Base-by-base conservation (phyloP, 805 yeast species). In the Zygosaccharomyces gambellarensis region DNA sequence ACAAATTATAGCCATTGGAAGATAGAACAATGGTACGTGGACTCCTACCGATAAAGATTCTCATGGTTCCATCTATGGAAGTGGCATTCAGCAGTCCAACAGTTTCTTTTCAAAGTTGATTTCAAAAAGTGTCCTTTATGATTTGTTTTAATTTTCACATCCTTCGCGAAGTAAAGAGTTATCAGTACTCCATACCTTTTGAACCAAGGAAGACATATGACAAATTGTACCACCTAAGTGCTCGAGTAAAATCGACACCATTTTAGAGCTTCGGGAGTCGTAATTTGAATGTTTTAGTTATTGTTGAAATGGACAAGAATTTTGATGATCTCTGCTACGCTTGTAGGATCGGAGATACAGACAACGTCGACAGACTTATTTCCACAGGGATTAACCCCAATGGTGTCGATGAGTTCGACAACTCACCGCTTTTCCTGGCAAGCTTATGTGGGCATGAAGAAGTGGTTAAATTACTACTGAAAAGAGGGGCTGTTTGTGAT, bases 401-500 rank as follows among this genome's bases (percentile, higher is more conserved):
- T 48, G 63, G 70, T 47, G 78, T 80, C 30, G 95, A 87, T 61
- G 80, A 77, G 54, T 86, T 83, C 77, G 87, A 87, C 62, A 81
- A 84, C 60, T 77, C 90, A 2, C 94, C 95, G 1, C 70, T 87
- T 50, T 82, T 83, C 50, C 68, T 87, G 23, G 87, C 89, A 6
- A 79, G 87, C 14, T 61, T 86, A 10, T 86, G 95, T 69, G 95
- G 95, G 0, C 92, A 86, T 63, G 75, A 74, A 52, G 71, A 69
- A 1, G 74, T 87, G 4, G 94, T 87, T n/a, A 71, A 70, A 51
- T 63, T 82, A 43, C 67, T 87, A 21, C 69, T 87, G 8, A 73
- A 77, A 40, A 68, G 80, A 40, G 95, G 95, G 6, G 89, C 94
- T 0, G 73, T 81, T 6, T 85, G 92, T 63, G 90, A 85, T 63